Conservation (phyloP, 352 stramenopile species). For the Phytophthora megakarya region DNA sequence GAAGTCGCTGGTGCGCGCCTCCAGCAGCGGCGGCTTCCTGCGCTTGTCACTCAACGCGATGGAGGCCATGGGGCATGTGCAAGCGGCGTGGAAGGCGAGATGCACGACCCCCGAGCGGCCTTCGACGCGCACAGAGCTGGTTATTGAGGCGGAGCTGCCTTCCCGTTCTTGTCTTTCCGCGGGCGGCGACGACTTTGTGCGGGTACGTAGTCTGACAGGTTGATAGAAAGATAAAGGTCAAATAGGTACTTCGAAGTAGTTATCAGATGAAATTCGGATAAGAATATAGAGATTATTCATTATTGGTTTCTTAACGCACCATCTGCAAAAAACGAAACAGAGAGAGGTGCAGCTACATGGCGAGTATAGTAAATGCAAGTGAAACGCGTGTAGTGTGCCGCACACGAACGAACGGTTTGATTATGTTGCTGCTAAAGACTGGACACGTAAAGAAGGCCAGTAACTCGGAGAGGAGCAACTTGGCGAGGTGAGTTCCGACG, state of each 20-base stretch:
- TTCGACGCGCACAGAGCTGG: conserved; percentile 8
- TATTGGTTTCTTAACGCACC: background rate
- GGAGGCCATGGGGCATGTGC: conserved; percentile 28
- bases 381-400: background rate
- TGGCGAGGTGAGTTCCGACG: conserved; percentile 12
- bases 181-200: background rate
- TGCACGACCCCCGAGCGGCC: conserved; percentile 14
- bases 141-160: conserved; percentile 3
- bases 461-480: conserved; percentile 10
- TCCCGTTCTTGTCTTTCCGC: conserved; percentile 23
- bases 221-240: background rate
- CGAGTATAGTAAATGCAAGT: conserved; percentile 12
- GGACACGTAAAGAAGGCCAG: conserved; percentile 5
- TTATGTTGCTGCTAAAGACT: conserved; percentile 13
- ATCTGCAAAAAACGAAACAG: conserved; percentile 20
- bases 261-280: background rate
- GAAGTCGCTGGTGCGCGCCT: conserved; percentile 28
- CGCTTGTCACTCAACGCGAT: conserved; percentile 7
- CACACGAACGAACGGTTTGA: conserved; percentile 4
- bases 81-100: conserved; percentile 8
- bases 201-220: background rate
- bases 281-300: background rate
- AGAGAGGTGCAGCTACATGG: conserved; percentile 1
- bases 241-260: too few species aligned
- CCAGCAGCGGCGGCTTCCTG: conserved; percentile 14